Evolutionary conservation across 345 rosid genomes (phyloP).

Genomic region (Populus tremula): DNA sequence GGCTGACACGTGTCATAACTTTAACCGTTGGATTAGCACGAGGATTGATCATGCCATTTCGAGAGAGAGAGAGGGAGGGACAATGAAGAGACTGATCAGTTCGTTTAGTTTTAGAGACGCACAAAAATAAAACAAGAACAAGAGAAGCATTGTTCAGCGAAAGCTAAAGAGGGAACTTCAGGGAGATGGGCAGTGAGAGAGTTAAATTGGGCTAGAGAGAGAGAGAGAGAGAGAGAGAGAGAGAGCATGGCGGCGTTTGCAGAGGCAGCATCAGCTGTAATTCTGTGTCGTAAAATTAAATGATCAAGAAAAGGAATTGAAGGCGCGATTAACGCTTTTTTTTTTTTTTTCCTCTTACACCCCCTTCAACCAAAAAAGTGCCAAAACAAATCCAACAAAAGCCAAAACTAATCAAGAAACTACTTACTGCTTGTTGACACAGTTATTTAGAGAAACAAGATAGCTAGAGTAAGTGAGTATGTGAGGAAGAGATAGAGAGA

Average conservation of each 20-base stretch:
- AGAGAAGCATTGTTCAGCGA: constrained; percentile 26
- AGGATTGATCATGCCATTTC: constrained; percentile 9
- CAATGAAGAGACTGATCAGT: constrained; percentile 10
- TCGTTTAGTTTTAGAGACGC: constrained; percentile 16
- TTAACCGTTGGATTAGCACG: constrained; percentile 31
- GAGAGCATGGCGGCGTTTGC: constrained; percentile 71
- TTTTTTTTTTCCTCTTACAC: too few relatives aligned
- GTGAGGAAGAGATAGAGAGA: too few relatives aligned
- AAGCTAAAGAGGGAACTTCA: constrained; percentile 11
- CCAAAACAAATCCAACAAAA: not conserved
- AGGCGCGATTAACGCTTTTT: not conserved
- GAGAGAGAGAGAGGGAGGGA: not conserved
- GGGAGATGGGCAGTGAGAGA: constrained; percentile 33
- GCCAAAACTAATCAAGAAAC: not conserved
- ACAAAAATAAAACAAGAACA: too few relatives aligned
- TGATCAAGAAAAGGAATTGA: constrained; percentile 16
- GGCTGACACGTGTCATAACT: constrained; percentile 28
- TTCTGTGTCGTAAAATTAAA: constrained; percentile 27
- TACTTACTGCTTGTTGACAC: not conserved
- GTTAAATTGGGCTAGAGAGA: constrained; percentile 41
- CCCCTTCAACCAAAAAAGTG: not conserved
- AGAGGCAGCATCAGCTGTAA: constrained; percentile 42
- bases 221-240: constrained; percentile 36
- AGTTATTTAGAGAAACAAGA: too few relatives aligned
- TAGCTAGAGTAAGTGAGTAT: too few relatives aligned